A percentile compares a stretch with the other conserved stretches of the same genome.
Conservation (phyloP, 179 eudicot genomes). For the Beta lomatogona region DNA sequence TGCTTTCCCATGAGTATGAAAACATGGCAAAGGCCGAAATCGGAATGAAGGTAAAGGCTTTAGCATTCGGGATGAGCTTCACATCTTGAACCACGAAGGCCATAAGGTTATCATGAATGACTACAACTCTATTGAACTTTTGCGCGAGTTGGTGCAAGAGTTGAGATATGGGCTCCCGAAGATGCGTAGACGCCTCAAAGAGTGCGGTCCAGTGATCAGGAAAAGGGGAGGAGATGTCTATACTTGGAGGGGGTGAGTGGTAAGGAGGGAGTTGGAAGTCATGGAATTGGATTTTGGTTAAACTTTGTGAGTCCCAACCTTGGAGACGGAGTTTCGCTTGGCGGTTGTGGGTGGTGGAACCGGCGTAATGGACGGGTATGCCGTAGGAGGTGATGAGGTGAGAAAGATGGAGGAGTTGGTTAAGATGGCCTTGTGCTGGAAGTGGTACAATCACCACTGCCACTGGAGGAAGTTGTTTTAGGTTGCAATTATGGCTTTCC, state of each 20-base stretch:
- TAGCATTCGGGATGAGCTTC: no score
- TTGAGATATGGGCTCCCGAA: slow-evolving; percentile 40
- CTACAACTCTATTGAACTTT: slow-evolving; percentile 34
- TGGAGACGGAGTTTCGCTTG: no score
- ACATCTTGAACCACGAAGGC: slow-evolving; percentile 9
- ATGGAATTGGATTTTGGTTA: no score
- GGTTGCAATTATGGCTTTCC: slow-evolving; percentile 42
- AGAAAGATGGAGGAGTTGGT: no score
- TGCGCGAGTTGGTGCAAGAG: slow-evolving; percentile 26
- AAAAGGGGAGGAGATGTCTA: slow-evolving; percentile 34
- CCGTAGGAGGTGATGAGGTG: no score
- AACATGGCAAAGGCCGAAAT: slow-evolving; percentile 35
- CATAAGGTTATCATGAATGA: slow-evolving; percentile 54
- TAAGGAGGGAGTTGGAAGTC: no score
- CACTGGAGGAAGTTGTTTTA: slow-evolving; percentile 31
- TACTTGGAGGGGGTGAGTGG: no score
- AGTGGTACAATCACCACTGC: no score
- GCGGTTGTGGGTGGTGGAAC: no score
- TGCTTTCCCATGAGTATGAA: slow-evolving; percentile 15
- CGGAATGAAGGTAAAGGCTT: slow-evolving; percentile 19
- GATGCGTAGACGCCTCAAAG: slow-evolving; percentile 39
- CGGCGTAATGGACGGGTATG: no score
- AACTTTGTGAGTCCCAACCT: no score
- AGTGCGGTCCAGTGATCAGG: slow-evolving; percentile 50
- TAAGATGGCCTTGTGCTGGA: no score